Conservation (phyloP, 1,284 basidiomycete genomes). For the Ganoderma resinaceum region DNA sequence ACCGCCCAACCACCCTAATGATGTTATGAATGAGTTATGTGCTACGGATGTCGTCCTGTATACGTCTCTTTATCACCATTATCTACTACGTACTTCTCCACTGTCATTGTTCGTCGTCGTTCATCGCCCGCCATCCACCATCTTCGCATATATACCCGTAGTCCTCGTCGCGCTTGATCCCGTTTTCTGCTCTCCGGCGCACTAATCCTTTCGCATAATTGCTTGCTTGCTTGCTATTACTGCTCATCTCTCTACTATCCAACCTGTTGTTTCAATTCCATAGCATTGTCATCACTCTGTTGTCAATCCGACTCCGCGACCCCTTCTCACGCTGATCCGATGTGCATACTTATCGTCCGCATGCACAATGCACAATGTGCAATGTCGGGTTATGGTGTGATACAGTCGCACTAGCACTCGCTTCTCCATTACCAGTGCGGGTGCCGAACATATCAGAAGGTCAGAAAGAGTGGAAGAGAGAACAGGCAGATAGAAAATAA, state of each 20-base stretch:
- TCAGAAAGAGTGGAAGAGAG: neutral
- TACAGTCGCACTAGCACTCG: neutral
- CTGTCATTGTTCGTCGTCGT: constrained; percentile 2
- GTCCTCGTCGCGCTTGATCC: constrained; percentile 20
- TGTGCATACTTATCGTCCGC: neutral
- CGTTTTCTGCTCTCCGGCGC: constrained; percentile 18
- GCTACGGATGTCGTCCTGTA: constrained; percentile 16
- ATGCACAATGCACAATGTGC: neutral
- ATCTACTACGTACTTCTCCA: constrained; percentile 16
- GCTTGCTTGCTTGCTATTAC: constrained; percentile 19
- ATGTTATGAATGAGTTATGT: constrained; percentile 36
- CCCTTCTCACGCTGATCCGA: constrained; percentile 6
- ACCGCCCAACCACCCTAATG: constrained; percentile 18
- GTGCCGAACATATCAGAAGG: constrained; percentile 3
- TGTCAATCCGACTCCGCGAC: neutral
- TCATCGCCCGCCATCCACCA: neutral
- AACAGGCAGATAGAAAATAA: neutral
- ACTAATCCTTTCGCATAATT: constrained; percentile 30
- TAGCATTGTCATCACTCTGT: constrained; percentile 11
- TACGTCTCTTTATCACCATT: constrained; percentile 14
- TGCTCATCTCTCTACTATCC: constrained; percentile 3
- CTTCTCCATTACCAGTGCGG: neutral
- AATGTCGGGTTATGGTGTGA: neutral
- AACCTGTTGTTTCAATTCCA: constrained; percentile 18
- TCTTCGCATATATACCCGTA: constrained; percentile 32